Evolutionary conservation across 495 filamentous ascomycete genomes (phyloP), one percentile per base, ranked within the genome.

Genomic region (Massariosphaeria phaeospora): DNA sequence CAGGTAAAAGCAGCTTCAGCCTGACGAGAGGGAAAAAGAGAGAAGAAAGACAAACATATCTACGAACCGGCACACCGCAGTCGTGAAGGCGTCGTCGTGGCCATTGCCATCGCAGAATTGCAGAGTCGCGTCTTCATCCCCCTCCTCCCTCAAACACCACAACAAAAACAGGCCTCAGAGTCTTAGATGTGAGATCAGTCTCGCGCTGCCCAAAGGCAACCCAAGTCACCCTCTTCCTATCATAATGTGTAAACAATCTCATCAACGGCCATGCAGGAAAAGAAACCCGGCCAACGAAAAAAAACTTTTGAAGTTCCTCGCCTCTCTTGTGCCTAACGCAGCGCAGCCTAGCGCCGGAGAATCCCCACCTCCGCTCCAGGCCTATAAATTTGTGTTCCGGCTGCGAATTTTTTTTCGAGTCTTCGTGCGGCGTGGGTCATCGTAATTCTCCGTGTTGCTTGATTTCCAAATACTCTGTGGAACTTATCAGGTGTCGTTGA

Each of bases 151-250:
- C 38, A 40, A 40, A 7, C 38, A 47, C n/a, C 42, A 45, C 23
- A 29, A 31, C 8, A 36, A 9, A 33, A 31, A 62, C 34, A 60
- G 68, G 70, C 71, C 70, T 73, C 71, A 72, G 70, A 71, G 57
- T 50, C 49, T 33, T 62, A 73, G 72, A 72, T 67, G 46, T 68
- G 67, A 80, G 75, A 79, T 80, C 78, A 80, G 67, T 38, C 76
- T 70, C 68, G 68, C 39, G 52, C 33, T 49, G 18, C 7, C 7
- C 20, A 36, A 36, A 36, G 15, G 56, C 59, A n/a, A n/a, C n/a
- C n/a, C 44, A 48, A 43, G 69, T 81, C 78, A 81, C 75, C 72
- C 78, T 81, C 78, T 81, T 81, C 78, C 77, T 81, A 80, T 81
- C 73, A 76, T n/a, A n/a, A n/a, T 69, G 69, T 71, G 64, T 70